A percentile compares a stretch with the other conserved stretches of the same genome.
Evolutionary conservation across 345 rosid genomes (phyloP).

Genomic region (Aegle marmelos): DNA sequence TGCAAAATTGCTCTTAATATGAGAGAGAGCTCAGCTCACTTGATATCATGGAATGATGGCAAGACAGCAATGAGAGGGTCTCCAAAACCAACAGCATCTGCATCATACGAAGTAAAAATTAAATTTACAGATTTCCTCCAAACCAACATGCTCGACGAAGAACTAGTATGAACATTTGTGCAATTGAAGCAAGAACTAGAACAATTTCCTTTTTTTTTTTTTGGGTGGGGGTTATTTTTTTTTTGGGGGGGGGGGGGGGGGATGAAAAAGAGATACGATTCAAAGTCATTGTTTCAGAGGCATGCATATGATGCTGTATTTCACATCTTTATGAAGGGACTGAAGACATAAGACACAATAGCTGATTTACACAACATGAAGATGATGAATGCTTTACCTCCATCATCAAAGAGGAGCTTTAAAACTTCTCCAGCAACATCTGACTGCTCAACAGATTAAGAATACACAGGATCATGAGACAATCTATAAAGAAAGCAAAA

Average conservation of each 20-base stretch:
- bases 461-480: constrained; percentile 6
- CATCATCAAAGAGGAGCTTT: constrained; percentile 74
- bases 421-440: constrained; percentile 86
- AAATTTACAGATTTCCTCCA: neutral
- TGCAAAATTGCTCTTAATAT: neutral
- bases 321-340: neutral
- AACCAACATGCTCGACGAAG: neutral
- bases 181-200: neutral
- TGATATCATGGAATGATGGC: constrained; percentile 73
- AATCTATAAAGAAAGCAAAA: constrained; percentile 1
- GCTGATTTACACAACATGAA: neutral
- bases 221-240: no score
- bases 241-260: no score
- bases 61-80: constrained; percentile 85
- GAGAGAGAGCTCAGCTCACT: constrained; percentile 27
- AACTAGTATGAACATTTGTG: neutral
- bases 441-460: constrained; percentile 56
- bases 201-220: neutral
- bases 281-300: no score
- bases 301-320: no score
- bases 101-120: neutral
- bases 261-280: no score
- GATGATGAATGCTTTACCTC: constrained; percentile 54
- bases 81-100: constrained; percentile 87
- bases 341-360: neutral